Conservation (phyloP, 768 basidiomycete genomes). For the Mycena sanguinolenta region DNA sequence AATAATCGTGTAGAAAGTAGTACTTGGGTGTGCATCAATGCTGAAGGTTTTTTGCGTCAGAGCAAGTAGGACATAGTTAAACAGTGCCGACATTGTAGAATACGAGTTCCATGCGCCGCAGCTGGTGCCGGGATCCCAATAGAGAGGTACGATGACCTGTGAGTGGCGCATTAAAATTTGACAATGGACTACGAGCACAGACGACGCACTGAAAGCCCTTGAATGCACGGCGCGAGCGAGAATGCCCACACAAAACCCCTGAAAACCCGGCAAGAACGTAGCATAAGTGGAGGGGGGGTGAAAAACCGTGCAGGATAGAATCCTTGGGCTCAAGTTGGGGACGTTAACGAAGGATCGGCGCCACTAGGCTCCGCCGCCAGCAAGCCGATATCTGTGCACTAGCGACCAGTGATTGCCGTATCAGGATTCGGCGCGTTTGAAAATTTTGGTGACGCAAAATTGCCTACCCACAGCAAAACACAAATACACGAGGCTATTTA, state of each 20-base stretch:
- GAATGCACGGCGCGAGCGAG: background rate
- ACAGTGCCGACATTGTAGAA: background rate
- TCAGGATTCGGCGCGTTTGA: too few relatives aligned
- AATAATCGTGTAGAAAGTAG: slow-evolving; percentile 43
- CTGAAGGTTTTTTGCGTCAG: slow-evolving; percentile 16
- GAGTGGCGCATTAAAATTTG: background rate
- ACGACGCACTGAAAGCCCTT: background rate
- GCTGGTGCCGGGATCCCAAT: background rate
- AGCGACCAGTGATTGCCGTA: too few relatives aligned
- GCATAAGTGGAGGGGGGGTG: too few relatives aligned
- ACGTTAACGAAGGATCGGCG: too few relatives aligned
- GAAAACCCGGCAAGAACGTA: background rate
- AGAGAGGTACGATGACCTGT: slow-evolving; percentile 1
- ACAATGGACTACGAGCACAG: background rate
- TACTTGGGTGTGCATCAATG: slow-evolving; percentile 38
- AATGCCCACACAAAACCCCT: background rate
- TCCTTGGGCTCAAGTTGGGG: too few relatives aligned
- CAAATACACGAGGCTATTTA: too few relatives aligned
- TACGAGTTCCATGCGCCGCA: background rate
- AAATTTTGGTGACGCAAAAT: too few relatives aligned
- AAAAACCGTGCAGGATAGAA: too few relatives aligned
- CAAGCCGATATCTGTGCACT: too few relatives aligned
- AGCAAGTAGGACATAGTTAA: background rate
- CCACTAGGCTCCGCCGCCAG: too few relatives aligned
- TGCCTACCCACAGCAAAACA: too few relatives aligned